Evolutionary conservation across 495 filamentous ascomycete species (phyloP), one percentile per base, ranked within the genome.

Genomic region (Penicillium flavigenum): DNA sequence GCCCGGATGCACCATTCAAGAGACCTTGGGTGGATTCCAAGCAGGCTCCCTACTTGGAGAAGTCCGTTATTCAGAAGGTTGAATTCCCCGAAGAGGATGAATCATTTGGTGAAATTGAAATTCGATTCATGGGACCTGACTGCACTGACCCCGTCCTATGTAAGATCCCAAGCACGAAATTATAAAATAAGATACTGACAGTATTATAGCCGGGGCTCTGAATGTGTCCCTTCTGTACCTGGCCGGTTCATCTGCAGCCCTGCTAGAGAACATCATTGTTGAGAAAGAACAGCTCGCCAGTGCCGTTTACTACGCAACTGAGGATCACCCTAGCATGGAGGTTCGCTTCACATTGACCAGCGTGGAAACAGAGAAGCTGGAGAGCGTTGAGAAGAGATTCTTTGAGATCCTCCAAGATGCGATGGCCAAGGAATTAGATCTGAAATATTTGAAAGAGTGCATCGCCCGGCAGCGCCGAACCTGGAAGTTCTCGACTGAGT

Each of bases 11-110:
- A 9, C 83, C 90, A 7, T 97, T 96, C 78, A 89, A 85, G 59
- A 82, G 90, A 48, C 93, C 94, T 5, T 99, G 95, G 90, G 80
- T 91, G 45, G 91, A 96, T 42, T 96, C 93, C 3, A 81, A 84
- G 47, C 87, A 88, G 55, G 83, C 91, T 4, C 87, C 89, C 9
- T 71, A 83, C 0, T 70, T 97, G 26, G 74, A 81, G 44, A 76
- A 89, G 65, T 90, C 88, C 2, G 74, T 83, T 22, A 73, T 92
- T 46, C 80, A 92, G 64, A 89, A 77, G 6, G 86, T 97, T 34
- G 86, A 95, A 56, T 99, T 99, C 63, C 95, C 94, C 0, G 95
- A 99, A 71, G 92, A 96, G 65, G 94, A 99, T 61, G 94, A 99
- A 62, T 91, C 89, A 1, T 87, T 81, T 51, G 94, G 94, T 38